Evolutionary conservation across 129 eudicot genomes (phyloP).

Genomic region (Pseudognaphalium luteoalbum): DNA sequence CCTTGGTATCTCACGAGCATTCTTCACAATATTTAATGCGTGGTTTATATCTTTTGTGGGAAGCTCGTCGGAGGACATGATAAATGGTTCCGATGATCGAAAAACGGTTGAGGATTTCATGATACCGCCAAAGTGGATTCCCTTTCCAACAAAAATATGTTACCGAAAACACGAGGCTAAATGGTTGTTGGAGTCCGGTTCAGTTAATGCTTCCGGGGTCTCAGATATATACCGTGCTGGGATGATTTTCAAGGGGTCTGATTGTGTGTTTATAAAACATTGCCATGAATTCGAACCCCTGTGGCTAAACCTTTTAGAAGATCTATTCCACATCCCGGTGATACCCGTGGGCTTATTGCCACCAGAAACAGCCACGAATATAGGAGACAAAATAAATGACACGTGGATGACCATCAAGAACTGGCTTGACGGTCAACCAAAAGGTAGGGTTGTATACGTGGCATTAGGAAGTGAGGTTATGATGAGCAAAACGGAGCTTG

Average conservation of each 20-base stretch:
- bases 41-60: slow-evolving; percentile 30
- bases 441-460: slow-evolving; percentile 32
- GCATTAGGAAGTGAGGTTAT: slow-evolving; percentile 43
- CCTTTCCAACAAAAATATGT: slow-evolving; percentile 35
- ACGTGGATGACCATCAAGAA: slow-evolving; percentile 30
- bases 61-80: slow-evolving; percentile 11
- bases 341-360: slow-evolving; percentile 54
- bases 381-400: slow-evolving; percentile 1
- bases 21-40: slow-evolving; percentile 20
- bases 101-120: slow-evolving; percentile 31
- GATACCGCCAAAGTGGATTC: slow-evolving; percentile 41
- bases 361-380: slow-evolving; percentile 5
- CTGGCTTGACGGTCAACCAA: slow-evolving; percentile 36
- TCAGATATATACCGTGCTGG: slow-evolving; percentile 28
- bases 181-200: neutral
- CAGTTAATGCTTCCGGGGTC: slow-evolving; percentile 24
- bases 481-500: slow-evolving; percentile 9
- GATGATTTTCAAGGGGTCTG: slow-evolving; percentile 18
- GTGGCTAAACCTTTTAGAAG: slow-evolving; percentile 42
- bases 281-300: slow-evolving; percentile 45
- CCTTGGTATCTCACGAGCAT: slow-evolving; percentile 34
- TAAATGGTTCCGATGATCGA: slow-evolving; percentile 25
- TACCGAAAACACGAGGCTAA: slow-evolving; percentile 31
- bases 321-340: slow-evolving; percentile 35
- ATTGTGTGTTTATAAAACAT: slow-evolving; percentile 24